Conservation (phyloP, 306 rosid species). For the Oemleria cerasiformis region DNA sequence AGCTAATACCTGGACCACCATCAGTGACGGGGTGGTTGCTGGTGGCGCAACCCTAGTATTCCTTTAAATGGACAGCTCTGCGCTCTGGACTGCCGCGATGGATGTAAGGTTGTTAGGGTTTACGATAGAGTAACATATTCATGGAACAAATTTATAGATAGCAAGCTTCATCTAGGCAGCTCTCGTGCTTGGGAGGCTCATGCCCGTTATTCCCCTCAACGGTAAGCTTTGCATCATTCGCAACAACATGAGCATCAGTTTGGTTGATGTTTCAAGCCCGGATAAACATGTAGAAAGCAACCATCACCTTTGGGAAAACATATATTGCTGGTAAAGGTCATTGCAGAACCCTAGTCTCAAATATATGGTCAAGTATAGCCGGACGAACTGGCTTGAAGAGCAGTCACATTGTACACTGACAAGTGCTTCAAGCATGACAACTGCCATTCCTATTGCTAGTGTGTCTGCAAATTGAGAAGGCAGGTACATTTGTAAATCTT, state of each 20-base stretch:
- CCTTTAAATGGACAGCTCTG: slow-evolving; percentile 83
- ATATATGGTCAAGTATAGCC: slow-evolving; percentile 84
- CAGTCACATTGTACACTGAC: slow-evolving; percentile 98
- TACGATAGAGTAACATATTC: slow-evolving; percentile 77
- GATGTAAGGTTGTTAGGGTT: slow-evolving; percentile 90
- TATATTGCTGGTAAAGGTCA: slow-evolving; percentile 90
- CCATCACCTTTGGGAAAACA: slow-evolving; percentile 93
- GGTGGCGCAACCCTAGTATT: slow-evolving; percentile 97
- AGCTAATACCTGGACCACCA: slow-evolving; percentile 80
- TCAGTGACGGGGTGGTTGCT: slow-evolving; percentile 75
- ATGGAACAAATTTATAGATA: slow-evolving; percentile 93
- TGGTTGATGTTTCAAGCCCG: slow-evolving; percentile 75
- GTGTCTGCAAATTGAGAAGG: slow-evolving; percentile 22
- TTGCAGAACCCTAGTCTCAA: slow-evolving; percentile 70
- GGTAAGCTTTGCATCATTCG: slow-evolving; percentile 97
- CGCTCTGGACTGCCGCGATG: slow-evolving; percentile 88
- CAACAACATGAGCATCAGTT: slow-evolving; percentile 95
- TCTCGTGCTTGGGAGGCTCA: slow-evolving; percentile 90
- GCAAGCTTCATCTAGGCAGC: slow-evolving; percentile 92
- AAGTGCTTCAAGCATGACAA: slow-evolving; percentile 88
- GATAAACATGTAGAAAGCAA: slow-evolving; percentile 71
- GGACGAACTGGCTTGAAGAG: slow-evolving; percentile 85
- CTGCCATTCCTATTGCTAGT: slow-evolving; percentile 5
- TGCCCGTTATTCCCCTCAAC: slow-evolving; percentile 85
- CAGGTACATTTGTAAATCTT: slow-evolving; percentile 64